These are phyloP conservation scores for Lactifluus rugatus DNA, from an alignment of 768 basidiomycete genomes.

Conservation along the genomic window DNA sequence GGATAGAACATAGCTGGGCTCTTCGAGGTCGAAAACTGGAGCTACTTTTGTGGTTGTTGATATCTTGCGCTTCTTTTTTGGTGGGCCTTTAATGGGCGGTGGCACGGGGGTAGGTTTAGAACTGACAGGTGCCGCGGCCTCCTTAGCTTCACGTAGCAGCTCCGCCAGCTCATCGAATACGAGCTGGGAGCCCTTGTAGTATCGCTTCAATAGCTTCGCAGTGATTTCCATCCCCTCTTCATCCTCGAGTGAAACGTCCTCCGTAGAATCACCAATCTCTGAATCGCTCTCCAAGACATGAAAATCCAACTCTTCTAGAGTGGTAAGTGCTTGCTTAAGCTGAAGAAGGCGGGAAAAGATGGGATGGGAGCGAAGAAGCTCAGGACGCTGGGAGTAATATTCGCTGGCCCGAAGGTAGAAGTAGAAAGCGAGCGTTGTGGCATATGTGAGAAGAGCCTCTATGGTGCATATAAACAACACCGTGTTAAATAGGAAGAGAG, in stretches of 20 bases:
- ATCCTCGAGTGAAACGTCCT: slow-evolving; percentile 33
- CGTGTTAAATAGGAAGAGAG: neutral
- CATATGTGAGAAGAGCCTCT: slow-evolving; percentile 89
- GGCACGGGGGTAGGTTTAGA: slow-evolving; percentile 15
- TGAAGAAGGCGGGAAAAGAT: slow-evolving; percentile 68
- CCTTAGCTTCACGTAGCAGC: slow-evolving; percentile 18
- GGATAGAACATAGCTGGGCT: slow-evolving; percentile 54
- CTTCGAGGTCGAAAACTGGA: slow-evolving; percentile 67
- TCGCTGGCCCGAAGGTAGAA: slow-evolving; percentile 70
- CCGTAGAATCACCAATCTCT: slow-evolving; percentile 39
- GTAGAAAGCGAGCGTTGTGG: slow-evolving; percentile 87
- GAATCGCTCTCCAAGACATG: slow-evolving; percentile 32
- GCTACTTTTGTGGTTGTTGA: slow-evolving; percentile 22
- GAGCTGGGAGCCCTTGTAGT: slow-evolving; percentile 1
- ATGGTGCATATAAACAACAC: slow-evolving; percentile 3
- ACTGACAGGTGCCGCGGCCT: slow-evolving; percentile 9
- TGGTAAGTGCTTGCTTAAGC: slow-evolving; percentile 72
- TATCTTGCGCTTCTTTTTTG: slow-evolving; percentile 58
- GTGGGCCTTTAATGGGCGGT: slow-evolving; percentile 23
- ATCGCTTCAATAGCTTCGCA: slow-evolving; percentile 19
- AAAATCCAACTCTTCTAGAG: slow-evolving; percentile 81
- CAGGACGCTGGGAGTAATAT: slow-evolving; percentile 51
- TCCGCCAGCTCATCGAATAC: slow-evolving; percentile 13
- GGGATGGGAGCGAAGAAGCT: slow-evolving; percentile 57
- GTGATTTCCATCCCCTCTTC: slow-evolving; percentile 38